Conservation (phyloP, 805 yeast genomes). For the Suhomyces vadensis region DNA sequence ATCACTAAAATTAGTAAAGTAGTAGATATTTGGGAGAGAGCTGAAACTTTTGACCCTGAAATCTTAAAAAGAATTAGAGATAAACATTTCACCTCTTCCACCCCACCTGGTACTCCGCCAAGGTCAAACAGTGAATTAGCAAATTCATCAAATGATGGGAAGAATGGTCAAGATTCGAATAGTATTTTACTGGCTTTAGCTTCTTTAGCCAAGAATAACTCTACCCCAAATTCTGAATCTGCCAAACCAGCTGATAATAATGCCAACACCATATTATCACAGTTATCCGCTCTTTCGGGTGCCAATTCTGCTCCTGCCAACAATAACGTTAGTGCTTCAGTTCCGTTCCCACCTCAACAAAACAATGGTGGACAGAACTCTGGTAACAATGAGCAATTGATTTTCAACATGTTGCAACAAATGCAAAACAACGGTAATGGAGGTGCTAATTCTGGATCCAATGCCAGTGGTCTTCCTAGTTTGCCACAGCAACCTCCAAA, state of each 20-base stretch:
- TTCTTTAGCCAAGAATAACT: slow-evolving; percentile 51
- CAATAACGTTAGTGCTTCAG: slow-evolving; percentile 7
- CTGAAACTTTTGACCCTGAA: slow-evolving; percentile 68
- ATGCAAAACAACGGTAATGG: slow-evolving; percentile 36
- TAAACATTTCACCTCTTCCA: slow-evolving; percentile 61
- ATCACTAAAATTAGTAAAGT: slow-evolving; percentile 75
- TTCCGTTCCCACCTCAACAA: slow-evolving; percentile 15
- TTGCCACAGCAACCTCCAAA: slow-evolving; percentile 9
- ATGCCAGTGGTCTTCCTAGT: slow-evolving; percentile 9
- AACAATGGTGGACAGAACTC: slow-evolving; percentile 8
- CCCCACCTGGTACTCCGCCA: slow-evolving; percentile 70
- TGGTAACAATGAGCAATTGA: slow-evolving; percentile 34
- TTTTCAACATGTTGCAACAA: slow-evolving; percentile 55
- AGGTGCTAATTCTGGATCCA: slow-evolving; percentile 4
- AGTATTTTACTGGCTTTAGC: slow-evolving; percentile 72
- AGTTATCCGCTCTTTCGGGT: slow-evolving; percentile 42
- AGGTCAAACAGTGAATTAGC: slow-evolving; percentile 25
- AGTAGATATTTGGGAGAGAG: slow-evolving; percentile 89
- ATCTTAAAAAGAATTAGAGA: slow-evolving; percentile 56
- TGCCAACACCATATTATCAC: slow-evolving; percentile 44
- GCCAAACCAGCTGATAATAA: slow-evolving; percentile 21
- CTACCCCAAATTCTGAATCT: slow-evolving; percentile 31
- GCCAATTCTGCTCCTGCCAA: slow-evolving; percentile 6
- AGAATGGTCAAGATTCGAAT: slow-evolving; percentile 45
- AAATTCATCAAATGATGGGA: slow-evolving; percentile 17